phyloP scores from a whole-genome alignment of 2,329 filamentous ascomycete species.

The Hypoxylon sp. region DNA sequence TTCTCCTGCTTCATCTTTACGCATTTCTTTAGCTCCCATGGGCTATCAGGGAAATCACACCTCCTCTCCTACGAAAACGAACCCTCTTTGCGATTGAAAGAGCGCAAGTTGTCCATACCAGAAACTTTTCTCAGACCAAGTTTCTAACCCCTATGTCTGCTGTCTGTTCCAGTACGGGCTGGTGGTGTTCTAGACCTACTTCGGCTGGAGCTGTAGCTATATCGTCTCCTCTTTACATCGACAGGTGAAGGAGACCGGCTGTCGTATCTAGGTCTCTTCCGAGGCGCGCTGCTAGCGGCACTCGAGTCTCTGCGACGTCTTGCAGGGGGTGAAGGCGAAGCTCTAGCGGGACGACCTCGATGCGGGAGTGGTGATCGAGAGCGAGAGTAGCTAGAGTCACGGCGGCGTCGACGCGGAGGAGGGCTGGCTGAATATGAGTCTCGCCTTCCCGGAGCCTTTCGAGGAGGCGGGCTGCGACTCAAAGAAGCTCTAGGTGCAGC shows the following conservation, averaged over 20 bases:
- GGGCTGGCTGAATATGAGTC: conserved; percentile 38
- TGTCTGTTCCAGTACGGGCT: conserved; percentile 5
- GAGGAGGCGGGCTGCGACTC: conserved; percentile 37
- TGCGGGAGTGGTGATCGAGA: conserved; percentile 27
- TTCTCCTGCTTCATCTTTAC: no score
- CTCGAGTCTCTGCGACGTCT: conserved; percentile 34
- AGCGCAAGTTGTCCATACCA: no score
- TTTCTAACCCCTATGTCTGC: conserved; percentile 20
- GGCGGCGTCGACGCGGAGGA: conserved; percentile 20
- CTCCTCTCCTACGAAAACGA: no score
- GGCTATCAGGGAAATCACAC: no score
- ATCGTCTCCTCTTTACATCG: conserved; percentile 32
- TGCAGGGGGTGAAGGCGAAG: conserved; percentile 30
- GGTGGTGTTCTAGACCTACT: conserved; percentile 21
- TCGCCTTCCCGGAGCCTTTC: conserved; percentile 33
- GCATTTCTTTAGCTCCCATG: no score
- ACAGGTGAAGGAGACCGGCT: conserved; percentile 38
- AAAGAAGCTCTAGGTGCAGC: conserved; percentile 21
- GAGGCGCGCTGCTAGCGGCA: conserved; percentile 32
- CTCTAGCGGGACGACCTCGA: conserved; percentile 24
- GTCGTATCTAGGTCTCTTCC: conserved; percentile 38
- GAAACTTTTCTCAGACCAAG: no score
- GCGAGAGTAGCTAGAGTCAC: conserved; percentile 34
- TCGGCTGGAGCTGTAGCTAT: conserved; percentile 29
- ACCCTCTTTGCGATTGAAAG: no score